Evolutionary conservation across 2,329 filamentous ascomycete species (phyloP).

Genomic region (Sphaerulina vaccinii): DNA sequence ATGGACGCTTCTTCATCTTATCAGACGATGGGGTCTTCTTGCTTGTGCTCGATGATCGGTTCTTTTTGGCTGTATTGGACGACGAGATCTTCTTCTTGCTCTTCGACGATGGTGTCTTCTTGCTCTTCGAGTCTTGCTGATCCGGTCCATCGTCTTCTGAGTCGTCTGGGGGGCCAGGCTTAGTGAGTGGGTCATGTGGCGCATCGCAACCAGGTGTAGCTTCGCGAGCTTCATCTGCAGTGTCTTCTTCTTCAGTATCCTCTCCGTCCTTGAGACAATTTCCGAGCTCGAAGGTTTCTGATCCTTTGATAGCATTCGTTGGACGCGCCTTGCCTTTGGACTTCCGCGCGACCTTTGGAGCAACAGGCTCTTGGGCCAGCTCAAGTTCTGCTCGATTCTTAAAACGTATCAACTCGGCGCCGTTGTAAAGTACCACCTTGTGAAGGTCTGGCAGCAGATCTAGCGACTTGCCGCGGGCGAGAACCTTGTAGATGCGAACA

Average conservation of each 20-base stretch:
- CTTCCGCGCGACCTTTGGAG: background rate
- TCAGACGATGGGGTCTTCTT: background rate
- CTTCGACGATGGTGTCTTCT: too few species aligned
- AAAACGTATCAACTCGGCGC: constrained; percentile 17
- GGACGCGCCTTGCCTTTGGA: constrained; percentile 19
- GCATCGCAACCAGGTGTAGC: background rate
- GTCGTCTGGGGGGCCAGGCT: too few species aligned
- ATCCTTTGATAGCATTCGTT: constrained; percentile 20
- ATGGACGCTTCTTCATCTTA: background rate
- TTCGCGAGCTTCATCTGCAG: background rate
- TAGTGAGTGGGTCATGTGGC: too few species aligned
- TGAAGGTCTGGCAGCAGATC: constrained; percentile 18
- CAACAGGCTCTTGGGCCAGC: constrained; percentile 6
- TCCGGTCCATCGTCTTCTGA: too few species aligned
- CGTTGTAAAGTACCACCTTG: constrained; percentile 22
- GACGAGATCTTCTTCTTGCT: too few species aligned
- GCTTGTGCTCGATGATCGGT: too few species aligned
- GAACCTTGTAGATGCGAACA: constrained; percentile 20
- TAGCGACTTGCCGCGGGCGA: constrained; percentile 11
- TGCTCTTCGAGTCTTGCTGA: too few species aligned
- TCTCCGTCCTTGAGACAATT: background rate
- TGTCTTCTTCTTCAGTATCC: background rate
- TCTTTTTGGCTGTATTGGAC: too few species aligned
- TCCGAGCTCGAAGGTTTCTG: background rate
- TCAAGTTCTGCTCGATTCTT: constrained; percentile 6